Conservation (phyloP, 2,329 filamentous ascomycete genomes). For the Aquanectria penicillioides region DNA sequence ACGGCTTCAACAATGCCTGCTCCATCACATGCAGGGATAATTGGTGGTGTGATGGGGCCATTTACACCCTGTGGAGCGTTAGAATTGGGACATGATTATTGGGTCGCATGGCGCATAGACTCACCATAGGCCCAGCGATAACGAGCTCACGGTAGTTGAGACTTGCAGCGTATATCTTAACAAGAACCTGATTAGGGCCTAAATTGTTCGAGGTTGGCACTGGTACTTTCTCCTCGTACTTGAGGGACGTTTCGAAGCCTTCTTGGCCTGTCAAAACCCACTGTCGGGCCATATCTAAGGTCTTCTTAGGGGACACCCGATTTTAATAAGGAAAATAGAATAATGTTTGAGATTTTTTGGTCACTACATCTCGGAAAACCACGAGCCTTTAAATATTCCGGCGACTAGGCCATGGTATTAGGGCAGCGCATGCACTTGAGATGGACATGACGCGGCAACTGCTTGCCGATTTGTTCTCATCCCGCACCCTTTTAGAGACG, state of each 20-base stretch:
- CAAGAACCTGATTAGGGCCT: constrained; percentile 14
- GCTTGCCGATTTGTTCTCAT: no score
- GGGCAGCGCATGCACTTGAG: no score
- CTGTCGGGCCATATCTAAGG: constrained; percentile 43
- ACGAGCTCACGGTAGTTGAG: constrained; percentile 17
- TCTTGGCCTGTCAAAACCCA: constrained; percentile 47
- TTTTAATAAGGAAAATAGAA: no score
- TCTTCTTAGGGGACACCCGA: no score
- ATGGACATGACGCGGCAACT: no score
- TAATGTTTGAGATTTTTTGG: no score
- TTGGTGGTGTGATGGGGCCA: background rate
- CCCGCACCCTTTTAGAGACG: no score
- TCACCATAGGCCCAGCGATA: constrained; percentile 8
- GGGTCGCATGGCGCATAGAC: background rate
- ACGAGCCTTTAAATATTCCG: no score
- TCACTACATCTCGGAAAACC: no score
- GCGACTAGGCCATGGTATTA: no score
- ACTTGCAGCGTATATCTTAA: constrained; percentile 1
- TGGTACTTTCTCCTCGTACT: constrained; percentile 42
- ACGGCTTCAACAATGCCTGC: constrained; percentile 58
- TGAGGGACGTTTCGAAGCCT: constrained; percentile 47
- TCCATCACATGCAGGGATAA: constrained; percentile 49
- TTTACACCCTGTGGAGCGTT: no score
- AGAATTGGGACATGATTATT: background rate
- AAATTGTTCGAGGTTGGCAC: no score